These are phyloP conservation scores for Cyclotella baltica DNA, from an alignment of 108 stramenopile genomes.

Conservation along the genomic window DNA sequence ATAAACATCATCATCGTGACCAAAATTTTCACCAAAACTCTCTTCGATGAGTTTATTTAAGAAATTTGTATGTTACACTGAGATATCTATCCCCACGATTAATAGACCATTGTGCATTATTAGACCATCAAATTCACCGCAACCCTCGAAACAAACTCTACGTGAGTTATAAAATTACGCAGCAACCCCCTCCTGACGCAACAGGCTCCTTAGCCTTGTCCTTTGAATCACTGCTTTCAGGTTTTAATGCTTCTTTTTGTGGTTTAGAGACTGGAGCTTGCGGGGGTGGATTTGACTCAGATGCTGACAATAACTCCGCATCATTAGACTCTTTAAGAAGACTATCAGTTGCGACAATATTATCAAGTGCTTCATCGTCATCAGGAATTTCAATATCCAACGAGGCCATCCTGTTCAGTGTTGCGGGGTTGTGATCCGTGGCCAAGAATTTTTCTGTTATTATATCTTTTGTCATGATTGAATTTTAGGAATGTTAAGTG, in stretches of 20 bases:
- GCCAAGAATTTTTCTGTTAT: not conserved
- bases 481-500: not conserved
- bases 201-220: not conserved
- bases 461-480: not conserved
- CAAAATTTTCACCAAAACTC: too few species aligned
- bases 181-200: not conserved
- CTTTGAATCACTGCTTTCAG: not conserved
- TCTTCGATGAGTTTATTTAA: too few species aligned
- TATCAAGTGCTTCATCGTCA: not conserved
- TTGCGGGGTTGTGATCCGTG: not conserved
- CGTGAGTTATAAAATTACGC: not conserved
- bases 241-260: not conserved
- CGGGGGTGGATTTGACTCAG: too few species aligned
- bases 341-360: not conserved
- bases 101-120: too few species aligned
- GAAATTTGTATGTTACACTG: too few species aligned
- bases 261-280: too few species aligned
- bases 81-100: too few species aligned
- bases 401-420: not conserved
- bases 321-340: not conserved
- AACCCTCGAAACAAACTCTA: too few species aligned
- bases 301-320: too few species aligned
- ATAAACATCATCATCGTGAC: too few species aligned
- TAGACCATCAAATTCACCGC: too few species aligned
- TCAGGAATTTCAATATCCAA: not conserved